A percentile compares a stretch with the other conserved stretches of the same genome.
Conservation (phyloP, 768 basidiomycete species). For the Mrakia gelida region DNA sequence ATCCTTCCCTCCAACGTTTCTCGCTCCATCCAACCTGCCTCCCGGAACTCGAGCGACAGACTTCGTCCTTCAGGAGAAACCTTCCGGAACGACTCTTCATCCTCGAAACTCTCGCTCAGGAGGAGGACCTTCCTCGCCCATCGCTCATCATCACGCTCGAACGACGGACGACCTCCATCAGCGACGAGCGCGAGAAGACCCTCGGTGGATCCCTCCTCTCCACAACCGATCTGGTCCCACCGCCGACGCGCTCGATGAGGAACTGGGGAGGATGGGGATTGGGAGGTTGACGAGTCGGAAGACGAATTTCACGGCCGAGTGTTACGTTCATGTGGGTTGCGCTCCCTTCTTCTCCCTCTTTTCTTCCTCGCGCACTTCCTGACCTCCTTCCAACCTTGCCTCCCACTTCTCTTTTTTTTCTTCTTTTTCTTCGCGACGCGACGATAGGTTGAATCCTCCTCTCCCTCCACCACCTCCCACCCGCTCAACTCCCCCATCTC, state of each 20-base stretch:
- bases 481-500: background rate
- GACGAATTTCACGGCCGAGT: background rate
- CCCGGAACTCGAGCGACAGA: background rate
- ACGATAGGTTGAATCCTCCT: background rate
- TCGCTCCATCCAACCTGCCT: background rate
- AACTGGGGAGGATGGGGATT: background rate
- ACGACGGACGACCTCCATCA: background rate
- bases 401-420: no score
- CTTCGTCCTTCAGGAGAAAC: background rate
- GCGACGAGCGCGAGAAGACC: background rate
- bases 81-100: background rate
- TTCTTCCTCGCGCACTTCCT: background rate
- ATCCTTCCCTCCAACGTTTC: background rate
- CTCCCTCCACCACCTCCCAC: background rate
- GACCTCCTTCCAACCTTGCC: background rate
- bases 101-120: background rate
- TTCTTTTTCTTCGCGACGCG: no score
- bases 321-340: background rate
- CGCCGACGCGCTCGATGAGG: background rate
- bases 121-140: no score
- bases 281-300: background rate
- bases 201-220: background rate
- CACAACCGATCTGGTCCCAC: slow-evolving; percentile 1
- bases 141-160: background rate
- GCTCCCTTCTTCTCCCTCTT: background rate